Evolutionary conservation across 1,284 basidiomycete genomes (phyloP).

Genomic region (Gomphus bonarii): DNA sequence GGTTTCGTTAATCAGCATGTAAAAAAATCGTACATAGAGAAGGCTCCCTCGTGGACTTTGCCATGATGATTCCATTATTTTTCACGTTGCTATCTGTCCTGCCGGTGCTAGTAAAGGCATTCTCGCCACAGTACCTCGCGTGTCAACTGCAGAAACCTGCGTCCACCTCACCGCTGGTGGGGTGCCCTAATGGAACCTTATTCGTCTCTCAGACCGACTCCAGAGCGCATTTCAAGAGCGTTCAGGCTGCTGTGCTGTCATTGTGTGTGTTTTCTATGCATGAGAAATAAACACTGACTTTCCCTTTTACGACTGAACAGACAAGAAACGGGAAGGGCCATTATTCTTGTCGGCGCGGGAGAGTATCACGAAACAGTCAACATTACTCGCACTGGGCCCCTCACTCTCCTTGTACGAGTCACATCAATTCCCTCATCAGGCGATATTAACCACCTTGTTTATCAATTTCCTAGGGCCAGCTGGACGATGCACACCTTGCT

Average conservation of each 20-base stretch:
- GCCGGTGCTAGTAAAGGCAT: slow-evolving; percentile 3
- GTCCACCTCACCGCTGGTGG: slow-evolving; percentile 31
- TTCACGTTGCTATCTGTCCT: neutral
- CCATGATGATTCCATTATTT: neutral
- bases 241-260: slow-evolving; percentile 44
- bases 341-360: slow-evolving; percentile 52
- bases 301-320: slow-evolving; percentile 20
- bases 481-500: slow-evolving; percentile 27
- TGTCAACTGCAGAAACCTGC: slow-evolving; percentile 43
- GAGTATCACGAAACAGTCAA: slow-evolving; percentile 52
- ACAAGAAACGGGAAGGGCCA: slow-evolving; percentile 26
- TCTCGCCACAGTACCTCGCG: slow-evolving; percentile 35
- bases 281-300: neutral
- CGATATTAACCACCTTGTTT: neutral
- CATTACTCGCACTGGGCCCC: slow-evolving; percentile 40
- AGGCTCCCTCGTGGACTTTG: neutral
- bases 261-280: slow-evolving; percentile 28
- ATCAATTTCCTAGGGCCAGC: slow-evolving; percentile 34
- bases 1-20: no score
- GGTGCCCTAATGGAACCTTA: slow-evolving; percentile 46
- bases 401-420: slow-evolving; percentile 39
- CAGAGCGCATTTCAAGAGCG: slow-evolving; percentile 32
- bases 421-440: neutral
- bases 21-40: no score
- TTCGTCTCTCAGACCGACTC: slow-evolving; percentile 43